Evolutionary conservation across 2,329 filamentous ascomycete species (phyloP), one percentile per base, ranked within the genome.

Genomic region (Trichoderma sp.): DNA sequence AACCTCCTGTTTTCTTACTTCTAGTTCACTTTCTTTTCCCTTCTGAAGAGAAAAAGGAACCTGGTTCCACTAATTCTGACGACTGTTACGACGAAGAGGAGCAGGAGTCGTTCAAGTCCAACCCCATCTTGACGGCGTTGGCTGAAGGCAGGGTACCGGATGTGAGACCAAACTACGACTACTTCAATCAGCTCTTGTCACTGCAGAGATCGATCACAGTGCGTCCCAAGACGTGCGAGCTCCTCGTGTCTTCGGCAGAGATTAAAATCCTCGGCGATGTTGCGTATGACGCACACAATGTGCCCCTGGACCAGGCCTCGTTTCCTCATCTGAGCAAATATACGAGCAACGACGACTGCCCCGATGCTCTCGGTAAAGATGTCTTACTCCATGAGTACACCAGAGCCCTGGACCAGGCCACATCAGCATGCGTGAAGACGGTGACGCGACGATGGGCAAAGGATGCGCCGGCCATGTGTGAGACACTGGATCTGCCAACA

Each of bases 1-100:
- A n/a, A 51, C 56, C 58, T 65, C 18, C 18, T 26, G 2, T 3
- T 37, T 30, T 11, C 18, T 66, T 6, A 49, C 46, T 87, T 86
- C 87, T 73, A 88, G 86, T 87, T 73, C 86, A 89, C 75, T 87
- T 88, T 74, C 83, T 90, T 71, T 90, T 90, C 73, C 82, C 82
- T 49, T 84, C 84, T 7, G 82, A 84, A 68, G 82, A 85, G 63
- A 85, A 87, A 76, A 86, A 84, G 74, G 84, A 88, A 70, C 82
- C 82, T 28, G 84, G 85, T 54, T 89, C 87, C 1, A 88, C 89
- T 77, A 90, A 90, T 78, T 85, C 87, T 71, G 87, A 90, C 28
- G 79, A 81, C 70, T 80, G 79, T 73, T 81, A 80, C 69, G 79
- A 81, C 49, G 79, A 81, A 30, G 79, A 81, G 61, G 79, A 81